phyloP scores from a whole-genome alignment of 2,329 filamentous ascomycete species.

The Claviceps africana region DNA sequence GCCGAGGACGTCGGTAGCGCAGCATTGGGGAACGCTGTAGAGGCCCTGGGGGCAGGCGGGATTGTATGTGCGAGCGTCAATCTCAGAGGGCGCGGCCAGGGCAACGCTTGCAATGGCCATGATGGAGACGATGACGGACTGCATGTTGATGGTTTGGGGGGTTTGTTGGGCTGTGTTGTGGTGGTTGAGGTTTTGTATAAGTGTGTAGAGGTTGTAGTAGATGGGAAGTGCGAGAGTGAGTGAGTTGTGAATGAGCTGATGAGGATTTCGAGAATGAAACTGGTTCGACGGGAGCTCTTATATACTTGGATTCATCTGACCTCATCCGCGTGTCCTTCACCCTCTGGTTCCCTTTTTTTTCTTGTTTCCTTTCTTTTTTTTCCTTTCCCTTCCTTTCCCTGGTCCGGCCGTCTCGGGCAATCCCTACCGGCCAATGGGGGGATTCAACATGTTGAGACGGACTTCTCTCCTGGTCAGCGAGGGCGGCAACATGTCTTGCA shows the following conservation, averaged over 20 bases:
- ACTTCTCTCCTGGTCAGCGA: neutral
- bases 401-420: neutral
- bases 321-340: neutral
- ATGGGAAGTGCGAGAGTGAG: neutral
- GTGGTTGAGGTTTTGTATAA: too few species aligned
- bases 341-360: neutral
- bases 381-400: neutral
- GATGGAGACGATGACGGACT: slow-evolving; percentile 1
- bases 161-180: neutral
- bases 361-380: neutral
- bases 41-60: slow-evolving; percentile 1
- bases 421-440: neutral
- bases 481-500: neutral
- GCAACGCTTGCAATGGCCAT: slow-evolving; percentile 1
- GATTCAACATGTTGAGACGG: neutral
- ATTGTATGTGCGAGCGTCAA: neutral
- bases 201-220: neutral
- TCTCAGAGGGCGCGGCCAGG: slow-evolving; percentile 1
- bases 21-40: slow-evolving; percentile 7
- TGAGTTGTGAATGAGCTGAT: neutral
- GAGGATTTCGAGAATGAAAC: neutral
- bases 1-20: slow-evolving; percentile 2
- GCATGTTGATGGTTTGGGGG: slow-evolving; percentile 1
- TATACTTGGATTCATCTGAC: neutral
- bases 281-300: neutral